Evolutionary conservation across 192 early-diverging fungal species (phyloP), one percentile per base, ranked within the genome.

Genomic region (Umbelopsis vinacea): DNA sequence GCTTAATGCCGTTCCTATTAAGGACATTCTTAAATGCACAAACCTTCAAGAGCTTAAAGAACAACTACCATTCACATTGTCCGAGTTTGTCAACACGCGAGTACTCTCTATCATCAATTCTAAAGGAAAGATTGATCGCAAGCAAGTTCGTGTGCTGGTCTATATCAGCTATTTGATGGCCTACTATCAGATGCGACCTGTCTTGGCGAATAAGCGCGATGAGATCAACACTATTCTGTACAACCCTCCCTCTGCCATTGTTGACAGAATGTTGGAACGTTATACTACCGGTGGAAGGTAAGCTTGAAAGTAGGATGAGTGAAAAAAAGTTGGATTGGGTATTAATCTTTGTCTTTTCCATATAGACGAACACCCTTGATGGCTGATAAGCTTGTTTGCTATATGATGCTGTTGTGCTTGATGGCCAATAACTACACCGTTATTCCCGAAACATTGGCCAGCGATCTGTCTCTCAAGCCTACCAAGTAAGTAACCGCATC

Each of bases 141-240:
- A 81, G 35, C 79, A 71, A 40, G 76, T 90, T 47, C 86, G 86
- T 40, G 68, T 86, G 46, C 78, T 92, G 45, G 74, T 97, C 66
- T 97, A 94, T 78, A 83, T 97, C 60, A 82, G 77, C 37, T 93
- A 89, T 67, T 72, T 97, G 79, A 90, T 95, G 86, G 87, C 85
- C 22, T 90, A 95, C 78, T 52, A 68, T 23, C 67, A 70, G 37
- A 67, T 79, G 23, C 82, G 81, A 74, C 79, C 71, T 6, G 52
- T 88, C 10, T 75, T 80, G 52, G 74, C 81, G 37, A 70, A 67
- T 4, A 79, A 76, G 3, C 72, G 91, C 29, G 83, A 85, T 53
- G 86, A 84, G 33, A 69, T 79, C 53, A 79, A 89, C 17, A 66
- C 68, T 3, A 78, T 81, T 29, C 69, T 94, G 68, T 76, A 84